A percentile compares a stretch with the other conserved stretches of the same genome.
phyloP scores from a whole-genome alignment of 75 land plant genomes.

The Larix kaempferi region DNA sequence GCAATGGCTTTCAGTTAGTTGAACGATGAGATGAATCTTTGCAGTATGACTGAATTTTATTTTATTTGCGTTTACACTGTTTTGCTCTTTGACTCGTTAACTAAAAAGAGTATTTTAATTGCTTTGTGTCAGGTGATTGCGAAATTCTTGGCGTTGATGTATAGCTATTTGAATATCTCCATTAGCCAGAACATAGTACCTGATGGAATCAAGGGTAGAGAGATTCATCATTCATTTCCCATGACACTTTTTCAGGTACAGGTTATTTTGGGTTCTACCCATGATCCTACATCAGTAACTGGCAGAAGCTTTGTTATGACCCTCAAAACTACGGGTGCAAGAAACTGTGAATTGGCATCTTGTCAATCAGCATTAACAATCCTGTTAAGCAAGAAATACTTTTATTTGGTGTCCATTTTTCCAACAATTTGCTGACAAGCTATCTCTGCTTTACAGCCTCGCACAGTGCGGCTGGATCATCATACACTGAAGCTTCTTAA shows the following conservation, averaged over 20 bases:
- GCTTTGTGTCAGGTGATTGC: conserved; percentile 74
- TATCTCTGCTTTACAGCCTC: conserved; percentile 57
- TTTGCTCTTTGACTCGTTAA: not conserved
- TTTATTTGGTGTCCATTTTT: not conserved
- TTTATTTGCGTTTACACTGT: not conserved
- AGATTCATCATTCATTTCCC: conserved; percentile 84
- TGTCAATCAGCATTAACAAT: not conserved
- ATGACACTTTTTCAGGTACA: conserved; percentile 87
- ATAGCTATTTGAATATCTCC: conserved; percentile 84
- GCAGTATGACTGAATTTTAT: not conserved
- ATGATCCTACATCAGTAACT: not conserved
- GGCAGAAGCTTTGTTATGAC: not conserved
- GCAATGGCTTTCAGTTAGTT: not conserved
- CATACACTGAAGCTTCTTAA: conserved; percentile 71
- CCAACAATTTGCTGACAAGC: not conserved
- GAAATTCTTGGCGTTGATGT: conserved; percentile 85
- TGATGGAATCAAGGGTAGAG: conserved; percentile 95
- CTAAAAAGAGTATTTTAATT: not conserved
- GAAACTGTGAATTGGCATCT: not conserved
- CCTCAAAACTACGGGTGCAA: not conserved
- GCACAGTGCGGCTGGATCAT: conserved; percentile 65
- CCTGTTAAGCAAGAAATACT: not conserved
- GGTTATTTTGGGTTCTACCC: not conserved
- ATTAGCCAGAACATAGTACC: conserved; percentile 85
- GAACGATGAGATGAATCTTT: not conserved